These are phyloP conservation scores for Prunus fruticosa DNA, from an alignment of 306 rosid genomes.

Conservation along the genomic window DNA sequence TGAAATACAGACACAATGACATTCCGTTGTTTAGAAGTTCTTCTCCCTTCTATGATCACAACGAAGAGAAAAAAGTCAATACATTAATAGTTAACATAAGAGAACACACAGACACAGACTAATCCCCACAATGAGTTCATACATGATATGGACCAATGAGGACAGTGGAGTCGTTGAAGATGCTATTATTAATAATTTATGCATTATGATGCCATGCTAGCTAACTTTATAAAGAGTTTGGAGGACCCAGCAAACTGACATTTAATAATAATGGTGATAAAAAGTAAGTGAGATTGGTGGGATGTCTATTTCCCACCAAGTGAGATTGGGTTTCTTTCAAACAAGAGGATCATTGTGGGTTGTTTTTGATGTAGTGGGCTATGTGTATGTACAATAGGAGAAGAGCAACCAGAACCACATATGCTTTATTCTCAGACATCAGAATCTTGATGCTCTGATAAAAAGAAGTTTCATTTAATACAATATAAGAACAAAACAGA, in stretches of 20 bases:
- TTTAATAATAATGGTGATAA: conserved; percentile 11
- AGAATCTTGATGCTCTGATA: conserved; percentile 24
- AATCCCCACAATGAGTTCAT: not conserved
- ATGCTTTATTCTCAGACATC: conserved; percentile 23
- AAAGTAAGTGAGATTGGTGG: conserved; percentile 3
- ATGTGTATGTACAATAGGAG: conserved; percentile 10
- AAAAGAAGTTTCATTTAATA: not conserved
- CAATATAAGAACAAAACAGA: not conserved
- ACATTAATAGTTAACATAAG: not conserved
- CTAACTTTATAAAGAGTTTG: not conserved
- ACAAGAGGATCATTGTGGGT: conserved; percentile 29
- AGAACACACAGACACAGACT: not conserved
- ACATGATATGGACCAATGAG: conserved; percentile 9
- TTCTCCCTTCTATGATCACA: not conserved
- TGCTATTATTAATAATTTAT: not conserved
- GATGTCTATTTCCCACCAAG: conserved; percentile 7
- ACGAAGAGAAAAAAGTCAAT: not conserved
- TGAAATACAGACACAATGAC: too few relatives aligned
- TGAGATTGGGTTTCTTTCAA: conserved; percentile 13
- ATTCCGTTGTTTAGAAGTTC: too few relatives aligned
- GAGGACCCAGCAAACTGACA: conserved; percentile 13
- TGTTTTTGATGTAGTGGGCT: conserved; percentile 17
- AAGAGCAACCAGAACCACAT: conserved; percentile 27
- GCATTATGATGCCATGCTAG: not conserved
- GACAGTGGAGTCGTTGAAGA: conserved; percentile 24